phyloP scores from a whole-genome alignment of 805 yeast species.

The Metschnikowia chrysomelidarum region DNA sequence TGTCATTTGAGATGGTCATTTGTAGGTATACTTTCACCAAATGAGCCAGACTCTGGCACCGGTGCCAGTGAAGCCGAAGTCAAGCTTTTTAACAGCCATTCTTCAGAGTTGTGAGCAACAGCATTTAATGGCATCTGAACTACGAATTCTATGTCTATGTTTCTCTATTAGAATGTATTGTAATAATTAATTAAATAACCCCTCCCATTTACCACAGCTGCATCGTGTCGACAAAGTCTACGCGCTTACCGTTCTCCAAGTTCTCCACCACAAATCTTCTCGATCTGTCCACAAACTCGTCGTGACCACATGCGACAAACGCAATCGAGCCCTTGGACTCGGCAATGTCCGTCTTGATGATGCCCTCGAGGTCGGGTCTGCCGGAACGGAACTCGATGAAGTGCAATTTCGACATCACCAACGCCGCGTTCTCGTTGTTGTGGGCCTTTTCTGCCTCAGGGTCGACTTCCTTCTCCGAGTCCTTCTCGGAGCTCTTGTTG shows the following conservation, averaged over 20 bases:
- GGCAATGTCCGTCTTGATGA: constrained; percentile 36
- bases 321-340: constrained; percentile 41
- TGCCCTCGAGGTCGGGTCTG: constrained; percentile 37
- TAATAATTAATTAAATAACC: too few species aligned
- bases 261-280: constrained; percentile 47
- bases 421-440: constrained; percentile 14
- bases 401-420: constrained; percentile 25
- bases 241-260: constrained; percentile 43
- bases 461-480: constrained; percentile 4
- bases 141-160: too few species aligned
- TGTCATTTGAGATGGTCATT: too few species aligned
- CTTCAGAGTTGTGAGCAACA: too few species aligned
- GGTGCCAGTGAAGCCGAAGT: too few species aligned
- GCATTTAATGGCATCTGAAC: too few species aligned
- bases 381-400: constrained; percentile 44
- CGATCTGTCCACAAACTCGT: constrained; percentile 53
- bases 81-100: too few species aligned
- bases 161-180: too few species aligned
- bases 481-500: constrained; percentile 16
- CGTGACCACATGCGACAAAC: constrained; percentile 64
- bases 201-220: constrained; percentile 57
- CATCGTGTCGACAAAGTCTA: constrained; percentile 73
- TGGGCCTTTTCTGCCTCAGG: constrained; percentile 8
- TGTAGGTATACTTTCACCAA: too few species aligned
- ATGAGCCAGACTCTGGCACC: too few species aligned